phyloP scores from a whole-genome alignment of 2,329 filamentous ascomycete species.

The Conoideocrella luteorostrata region DNA sequence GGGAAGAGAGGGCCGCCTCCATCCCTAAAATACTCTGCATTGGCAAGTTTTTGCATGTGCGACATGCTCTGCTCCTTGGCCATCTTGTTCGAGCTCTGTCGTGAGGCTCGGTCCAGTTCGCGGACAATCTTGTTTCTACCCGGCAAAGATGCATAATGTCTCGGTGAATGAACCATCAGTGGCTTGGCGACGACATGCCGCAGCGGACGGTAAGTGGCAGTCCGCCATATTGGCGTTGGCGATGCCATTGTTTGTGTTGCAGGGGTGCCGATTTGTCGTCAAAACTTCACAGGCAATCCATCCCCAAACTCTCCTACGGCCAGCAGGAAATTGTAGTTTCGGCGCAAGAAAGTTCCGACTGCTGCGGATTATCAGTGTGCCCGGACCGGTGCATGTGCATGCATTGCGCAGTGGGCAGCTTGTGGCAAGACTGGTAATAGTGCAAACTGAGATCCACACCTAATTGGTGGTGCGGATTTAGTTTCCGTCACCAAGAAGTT shows the following conservation, averaged over 20 bases:
- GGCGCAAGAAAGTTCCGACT: not conserved
- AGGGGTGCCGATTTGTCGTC: not conserved
- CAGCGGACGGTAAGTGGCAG: conserved; percentile 13
- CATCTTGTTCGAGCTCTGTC: conserved; percentile 17
- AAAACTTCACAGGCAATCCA: no score
- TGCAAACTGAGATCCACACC: no score
- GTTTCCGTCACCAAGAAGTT: no score
- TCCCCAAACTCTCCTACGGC: no score
- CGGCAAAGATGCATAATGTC: conserved; percentile 19
- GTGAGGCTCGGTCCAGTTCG: conserved; percentile 21
- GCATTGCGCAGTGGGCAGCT: no score
- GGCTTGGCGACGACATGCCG: conserved; percentile 15
- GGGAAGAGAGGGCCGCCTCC: conserved; percentile 29
- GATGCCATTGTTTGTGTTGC: conserved; percentile 9
- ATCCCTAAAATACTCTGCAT: conserved; percentile 26
- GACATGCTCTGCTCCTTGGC: conserved; percentile 24
- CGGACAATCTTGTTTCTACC: conserved; percentile 19
- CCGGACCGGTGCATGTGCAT: not conserved
- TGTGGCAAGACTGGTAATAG: no score
- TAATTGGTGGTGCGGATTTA: no score
- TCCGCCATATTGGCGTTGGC: conserved; percentile 15
- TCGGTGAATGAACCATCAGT: conserved; percentile 16
- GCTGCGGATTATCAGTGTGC: conserved; percentile 10
- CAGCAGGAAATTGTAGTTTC: no score
- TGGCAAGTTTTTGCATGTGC: conserved; percentile 23